Evolutionary conservation across 148 eudicot species (phyloP), one percentile per base, ranked within the genome.

Genomic region (Rheum nobile): DNA sequence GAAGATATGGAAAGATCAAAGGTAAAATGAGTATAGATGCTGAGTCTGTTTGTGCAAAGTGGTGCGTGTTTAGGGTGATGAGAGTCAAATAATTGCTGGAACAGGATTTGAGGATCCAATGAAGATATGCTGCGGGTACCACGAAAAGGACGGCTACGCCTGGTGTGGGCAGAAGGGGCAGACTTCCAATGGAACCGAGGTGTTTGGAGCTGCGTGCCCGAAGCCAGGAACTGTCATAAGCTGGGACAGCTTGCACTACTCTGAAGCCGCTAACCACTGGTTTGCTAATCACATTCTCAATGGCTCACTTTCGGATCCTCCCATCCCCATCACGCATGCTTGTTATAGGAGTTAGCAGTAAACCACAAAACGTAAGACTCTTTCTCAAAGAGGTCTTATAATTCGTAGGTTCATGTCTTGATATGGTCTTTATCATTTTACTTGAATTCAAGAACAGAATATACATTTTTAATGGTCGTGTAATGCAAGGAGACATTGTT

Each of bases 191-290:
- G 65, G 75, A 22, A 78, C 61, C 5, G 61, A 21, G 21, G 77
- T 75, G 29, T 55, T 42, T 59, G 81, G 79, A 37, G 77, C 22
- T 68, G 29, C 77, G 4, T 78, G 84, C 75, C 50, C 8, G 0
- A 57, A 78, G 4, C 82, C 82, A 38, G 59, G 71, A 34, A 38
- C 74, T 38, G 71, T 73, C 76, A 76, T 79, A 14, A 78, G 79
- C 72, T 79, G 84, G 84, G 91, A 87, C 35, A 75, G 81, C 7
- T 77, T 85, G 10, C 90, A 87, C 79, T 87, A 83, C 42, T 72
- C 86, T 21, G 83, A 88, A 39, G 85, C 91, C 68, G 91, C 91
- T 29, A 85, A 80, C 70, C 75, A 74, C 6, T 80, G 88, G 88
- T 46, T 88, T 29, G 77, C 84, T 8, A 42, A 76, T 38, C 80